Base-by-base conservation (phyloP, 306 rosid species). In the Castanea crenata region DNA sequence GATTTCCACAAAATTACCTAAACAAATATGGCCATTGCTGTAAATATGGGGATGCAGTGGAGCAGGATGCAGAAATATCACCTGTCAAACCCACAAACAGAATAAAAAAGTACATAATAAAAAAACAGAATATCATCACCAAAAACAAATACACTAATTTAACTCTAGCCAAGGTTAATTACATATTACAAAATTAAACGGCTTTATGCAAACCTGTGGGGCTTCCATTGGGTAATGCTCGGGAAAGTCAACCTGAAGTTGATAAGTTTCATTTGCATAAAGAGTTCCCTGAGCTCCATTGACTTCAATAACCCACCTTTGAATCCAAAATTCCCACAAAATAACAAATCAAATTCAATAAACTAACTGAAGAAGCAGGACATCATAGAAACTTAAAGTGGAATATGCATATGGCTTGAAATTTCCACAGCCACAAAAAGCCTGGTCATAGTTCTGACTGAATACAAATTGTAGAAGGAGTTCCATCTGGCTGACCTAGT, bases 171-270 rank as follows among this genome's bases (percentile, higher is more conserved):
- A 72, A 71, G 12, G 49, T 65, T 8, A 78, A 64, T 54, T 71
- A 71, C 6, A 81, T 1, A 51, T 64, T 64, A 16, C 12, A 6
- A 51, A 73, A 31, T 1, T 14, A 55, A 75, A 77, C 13, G 63
- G 55, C 52, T 46, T 54, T 46, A 51, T 16, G 61, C 79, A 46
- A 64, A 96, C 99, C 99, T 96, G 99, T 0, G 99, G 99, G 51
- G 99, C 98, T 88, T 96, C 98, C 99, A 96, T 96, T 2, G 98
- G 99, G 80, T 96, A 96, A 91, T 96, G 92, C 91, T 96, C 98
- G 5, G 99, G 99, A 79, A 96, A 96, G 71, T 96, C 99, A 1
- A 96, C 98, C 92, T 96, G 99, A 84, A 96, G 99, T 89, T 93
- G 99, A 79, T 90, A 96, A 74, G 92, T 88, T 79, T 96, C 99